Evolutionary conservation across 352 stramenopile genomes (phyloP), one percentile per base, ranked within the genome.

Genomic region (Pythium aquatile): DNA sequence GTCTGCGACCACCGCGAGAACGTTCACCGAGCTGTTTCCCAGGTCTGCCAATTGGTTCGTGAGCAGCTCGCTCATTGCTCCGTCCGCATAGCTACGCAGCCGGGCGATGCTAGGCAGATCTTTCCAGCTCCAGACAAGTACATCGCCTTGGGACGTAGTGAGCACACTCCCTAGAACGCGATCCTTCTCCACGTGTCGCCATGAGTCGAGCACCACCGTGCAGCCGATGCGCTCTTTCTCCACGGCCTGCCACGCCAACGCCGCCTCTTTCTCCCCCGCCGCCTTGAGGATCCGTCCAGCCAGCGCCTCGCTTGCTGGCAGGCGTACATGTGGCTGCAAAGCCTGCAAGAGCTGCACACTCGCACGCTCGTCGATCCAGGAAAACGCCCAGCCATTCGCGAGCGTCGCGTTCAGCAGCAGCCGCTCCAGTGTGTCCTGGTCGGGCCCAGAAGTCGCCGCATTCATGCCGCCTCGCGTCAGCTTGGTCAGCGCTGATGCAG

Each of bases 191-290:
- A 65, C 57, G 16, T 62, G 42, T 16, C 52, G 49, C 51, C 52
- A 63, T 46, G 58, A 47, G 51, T 71, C 65, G n/a, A 71, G 47
- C 53, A 71, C 65, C 30, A 71, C 17, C 32, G 65, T 66, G 37
- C 44, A 66, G 53, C 65, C 65, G 9, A 71, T 29, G 16, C 53
- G 49, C 53, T 71, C 65, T 24, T 55, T 58, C 26, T 63, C 51
- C 16, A 71, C 46, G 20, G 65, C 65, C 16, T 20, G 9, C 65
- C 52, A 66, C 51, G 65, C 52, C 7, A 47, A 37, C n/a, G 39
- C 54, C 2, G 53, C 46, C 33, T 66, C 65, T 26, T 66, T 63
- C 46, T 66, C 58, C 9, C 58, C 58, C 1, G 65, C 65, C 7
- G 42, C 30, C 35, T 55, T 33, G 17, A 71, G 54, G 10, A 71